A percentile compares a stretch with the other conserved stretches of the same genome.
phyloP scores from a whole-genome alignment of 345 rosid species.

The Capsella bursapastoris region DNA sequence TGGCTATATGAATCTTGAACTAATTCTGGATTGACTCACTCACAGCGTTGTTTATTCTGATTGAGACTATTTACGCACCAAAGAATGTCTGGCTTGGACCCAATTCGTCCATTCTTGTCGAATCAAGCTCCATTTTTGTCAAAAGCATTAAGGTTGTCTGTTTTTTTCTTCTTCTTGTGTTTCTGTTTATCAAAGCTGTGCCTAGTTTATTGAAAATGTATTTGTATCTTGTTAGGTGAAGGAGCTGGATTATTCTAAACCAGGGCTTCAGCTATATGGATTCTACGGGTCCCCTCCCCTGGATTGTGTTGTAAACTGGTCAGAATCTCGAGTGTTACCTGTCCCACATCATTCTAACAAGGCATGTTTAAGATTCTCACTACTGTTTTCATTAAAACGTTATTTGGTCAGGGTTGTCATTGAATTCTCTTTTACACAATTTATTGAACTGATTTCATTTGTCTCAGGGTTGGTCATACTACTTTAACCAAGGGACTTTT shows the following conservation, averaged over 20 bases:
- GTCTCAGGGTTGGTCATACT: constrained; percentile 65
- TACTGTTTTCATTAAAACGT: not conserved
- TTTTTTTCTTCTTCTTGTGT: not conserved
- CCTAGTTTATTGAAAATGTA: constrained; percentile 6
- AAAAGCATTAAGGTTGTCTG: constrained; percentile 64
- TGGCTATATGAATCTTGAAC: constrained; percentile 3
- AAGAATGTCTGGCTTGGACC: constrained; percentile 61
- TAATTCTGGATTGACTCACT: constrained; percentile 14
- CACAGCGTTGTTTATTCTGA: constrained; percentile 62
- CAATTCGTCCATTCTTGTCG: constrained; percentile 59
- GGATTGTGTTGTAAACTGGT: constrained; percentile 59
- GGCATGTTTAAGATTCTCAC: constrained; percentile 52
- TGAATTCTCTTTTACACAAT: constrained; percentile 9
- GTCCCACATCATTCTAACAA: constrained; percentile 55
- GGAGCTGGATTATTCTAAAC: constrained; percentile 48
- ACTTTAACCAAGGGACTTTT: constrained; percentile 65
- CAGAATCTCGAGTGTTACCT: constrained; percentile 45
- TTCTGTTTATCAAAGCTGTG: constrained; percentile 1
- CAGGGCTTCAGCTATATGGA: constrained; percentile 62
- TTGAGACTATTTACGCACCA: constrained; percentile 62
- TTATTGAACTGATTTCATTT: constrained; percentile 23
- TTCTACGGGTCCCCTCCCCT: constrained; percentile 66
- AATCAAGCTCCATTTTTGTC: constrained; percentile 70
- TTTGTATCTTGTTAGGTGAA: constrained; percentile 54
- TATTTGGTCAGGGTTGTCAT: not conserved